Conservation (phyloP, 768 basidiomycete genomes). For the Suillus brevipes region DNA sequence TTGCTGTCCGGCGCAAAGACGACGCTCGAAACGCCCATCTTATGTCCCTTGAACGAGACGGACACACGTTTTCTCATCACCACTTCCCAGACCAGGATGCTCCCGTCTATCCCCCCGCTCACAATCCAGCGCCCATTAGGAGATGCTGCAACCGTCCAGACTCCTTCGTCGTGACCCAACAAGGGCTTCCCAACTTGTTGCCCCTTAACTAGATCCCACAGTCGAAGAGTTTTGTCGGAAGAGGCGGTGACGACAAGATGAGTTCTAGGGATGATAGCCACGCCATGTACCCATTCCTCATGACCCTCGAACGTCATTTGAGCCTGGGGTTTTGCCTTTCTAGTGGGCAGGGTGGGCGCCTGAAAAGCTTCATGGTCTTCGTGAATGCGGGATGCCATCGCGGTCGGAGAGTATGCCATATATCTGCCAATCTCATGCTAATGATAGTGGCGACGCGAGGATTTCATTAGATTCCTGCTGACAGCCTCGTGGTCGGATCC, state of each 20-base stretch:
- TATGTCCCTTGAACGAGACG: conserved; percentile 15
- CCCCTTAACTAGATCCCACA: conserved; percentile 9
- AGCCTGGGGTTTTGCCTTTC: not conserved
- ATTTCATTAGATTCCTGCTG: not conserved
- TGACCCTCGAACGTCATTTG: not conserved
- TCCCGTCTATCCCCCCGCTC: not conserved
- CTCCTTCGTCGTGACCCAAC: conserved; percentile 2
- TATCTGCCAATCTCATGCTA: not conserved
- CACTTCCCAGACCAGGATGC: conserved; percentile 1
- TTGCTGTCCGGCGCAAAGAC: conserved; percentile 75
- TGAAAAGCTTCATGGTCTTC: not conserved
- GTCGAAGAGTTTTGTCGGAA: conserved; percentile 7
- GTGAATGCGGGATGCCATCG: not conserved
- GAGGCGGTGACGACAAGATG: conserved; percentile 14
- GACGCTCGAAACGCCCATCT: conserved; percentile 51
- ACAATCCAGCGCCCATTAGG: conserved; percentile 3
- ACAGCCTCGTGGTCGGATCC: not conserved
- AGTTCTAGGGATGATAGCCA: not conserved
- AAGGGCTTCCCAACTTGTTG: conserved; percentile 6
- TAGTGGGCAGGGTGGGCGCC: not conserved
- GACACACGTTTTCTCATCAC: conserved; percentile 68
- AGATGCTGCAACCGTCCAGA: conserved; percentile 1
- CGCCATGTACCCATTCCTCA: not conserved
- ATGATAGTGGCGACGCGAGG: not conserved
- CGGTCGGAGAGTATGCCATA: not conserved